Conservation (phyloP, 1,284 basidiomycete genomes). For the Pseudozyma tsukubaensis region DNA sequence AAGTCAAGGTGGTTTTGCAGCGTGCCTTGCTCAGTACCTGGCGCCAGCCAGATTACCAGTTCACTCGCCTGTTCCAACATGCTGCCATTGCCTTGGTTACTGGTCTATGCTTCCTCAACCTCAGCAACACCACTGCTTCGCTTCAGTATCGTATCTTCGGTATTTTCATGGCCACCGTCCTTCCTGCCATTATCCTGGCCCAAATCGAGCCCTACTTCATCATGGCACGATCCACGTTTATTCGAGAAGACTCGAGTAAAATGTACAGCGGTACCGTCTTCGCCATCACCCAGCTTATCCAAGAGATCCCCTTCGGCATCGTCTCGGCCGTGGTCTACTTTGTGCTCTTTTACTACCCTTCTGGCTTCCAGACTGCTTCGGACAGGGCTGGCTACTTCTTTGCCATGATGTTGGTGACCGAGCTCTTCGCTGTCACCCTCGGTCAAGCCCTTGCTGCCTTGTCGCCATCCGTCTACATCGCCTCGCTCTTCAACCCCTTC, state of each 20-base stretch:
- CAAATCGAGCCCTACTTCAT: conserved; percentile 44
- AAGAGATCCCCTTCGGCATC: conserved; percentile 39
- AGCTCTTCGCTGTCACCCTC: conserved; percentile 80
- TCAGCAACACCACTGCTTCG: conserved; percentile 19
- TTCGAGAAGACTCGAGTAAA: conserved; percentile 42
- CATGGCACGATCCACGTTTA: conserved; percentile 25
- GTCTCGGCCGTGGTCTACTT: conserved; percentile 31
- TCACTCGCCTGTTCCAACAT: conserved; percentile 45
- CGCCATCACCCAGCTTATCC: conserved; percentile 30
- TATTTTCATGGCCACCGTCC: conserved; percentile 42
- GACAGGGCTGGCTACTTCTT: conserved; percentile 41
- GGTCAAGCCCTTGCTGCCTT: conserved; percentile 80
- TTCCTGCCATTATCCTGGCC: conserved; percentile 38
- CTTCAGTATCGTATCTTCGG: conserved; percentile 39
- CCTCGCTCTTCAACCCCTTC: conserved; percentile 76
- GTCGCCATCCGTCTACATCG: conserved; percentile 75
- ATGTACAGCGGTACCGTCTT: conserved; percentile 41
- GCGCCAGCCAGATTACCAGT: conserved; percentile 71
- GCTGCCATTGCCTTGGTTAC: conserved; percentile 39
- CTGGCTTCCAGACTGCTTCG: conserved; percentile 23
- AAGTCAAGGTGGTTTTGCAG: conserved; percentile 32
- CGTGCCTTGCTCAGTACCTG: conserved; percentile 75
- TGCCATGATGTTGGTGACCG: conserved; percentile 26
- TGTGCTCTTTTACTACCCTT: conserved; percentile 39
- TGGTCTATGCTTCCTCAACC: conserved; percentile 41